Conservation (phyloP, 2,329 filamentous ascomycete species). For the Biscogniauxia marginata region DNA sequence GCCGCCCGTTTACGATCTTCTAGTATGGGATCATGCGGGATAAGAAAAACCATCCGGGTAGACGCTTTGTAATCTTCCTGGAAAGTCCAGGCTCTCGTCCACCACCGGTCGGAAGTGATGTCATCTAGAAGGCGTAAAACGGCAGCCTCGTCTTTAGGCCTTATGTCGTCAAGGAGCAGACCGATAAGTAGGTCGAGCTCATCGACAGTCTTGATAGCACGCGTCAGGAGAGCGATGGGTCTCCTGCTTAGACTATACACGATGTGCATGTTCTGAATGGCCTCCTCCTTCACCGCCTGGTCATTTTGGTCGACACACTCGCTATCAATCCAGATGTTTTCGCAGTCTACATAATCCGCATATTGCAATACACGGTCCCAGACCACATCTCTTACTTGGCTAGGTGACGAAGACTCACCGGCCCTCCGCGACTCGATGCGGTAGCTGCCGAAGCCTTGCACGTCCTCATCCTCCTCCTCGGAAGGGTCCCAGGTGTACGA, state of each 20-base stretch:
- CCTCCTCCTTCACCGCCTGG: conserved; percentile 24
- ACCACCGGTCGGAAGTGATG: conserved; percentile 30
- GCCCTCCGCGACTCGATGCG: conserved; percentile 23
- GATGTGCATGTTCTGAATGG: conserved; percentile 32
- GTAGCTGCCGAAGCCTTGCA: conserved; percentile 17
- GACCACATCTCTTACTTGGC: conserved; percentile 26
- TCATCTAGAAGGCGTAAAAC: conserved; percentile 23
- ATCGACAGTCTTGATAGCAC: conserved; percentile 20
- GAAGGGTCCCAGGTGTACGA: conserved; percentile 31
- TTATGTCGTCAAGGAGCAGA: conserved; percentile 22
- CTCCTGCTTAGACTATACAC: conserved; percentile 28
- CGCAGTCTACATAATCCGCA: conserved; percentile 24
- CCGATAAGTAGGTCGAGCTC: conserved; percentile 26
- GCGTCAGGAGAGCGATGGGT: conserved; percentile 30
- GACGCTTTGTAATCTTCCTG: conserved; percentile 31
- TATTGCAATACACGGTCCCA: conserved; percentile 27
- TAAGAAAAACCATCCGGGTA: conserved; percentile 28
- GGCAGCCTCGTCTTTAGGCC: conserved; percentile 19
- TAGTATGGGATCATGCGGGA: conserved; percentile 24
- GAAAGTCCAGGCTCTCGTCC: conserved; percentile 32
- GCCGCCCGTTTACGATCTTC: conserved; percentile 23
- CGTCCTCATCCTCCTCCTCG: conserved; percentile 21
- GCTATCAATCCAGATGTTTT: conserved; percentile 30
- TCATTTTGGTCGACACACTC: conserved; percentile 30
- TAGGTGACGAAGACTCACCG: conserved; percentile 21